These are phyloP conservation scores for Boletus pseudo-olivaceus DNA, from an alignment of 768 basidiomycete species.

Conservation along the genomic window DNA sequence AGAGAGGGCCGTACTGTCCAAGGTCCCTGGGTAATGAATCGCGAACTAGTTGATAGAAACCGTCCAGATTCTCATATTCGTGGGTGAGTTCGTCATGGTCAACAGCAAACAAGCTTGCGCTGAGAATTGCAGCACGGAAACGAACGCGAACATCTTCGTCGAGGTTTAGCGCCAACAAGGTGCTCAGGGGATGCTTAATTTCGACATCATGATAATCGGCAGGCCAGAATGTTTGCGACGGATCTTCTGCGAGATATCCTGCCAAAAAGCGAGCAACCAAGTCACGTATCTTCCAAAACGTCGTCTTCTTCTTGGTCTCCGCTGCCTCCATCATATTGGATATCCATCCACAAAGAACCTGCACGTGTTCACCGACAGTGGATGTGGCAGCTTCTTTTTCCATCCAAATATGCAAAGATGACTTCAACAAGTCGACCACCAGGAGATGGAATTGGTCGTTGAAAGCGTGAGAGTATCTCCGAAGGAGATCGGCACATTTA, in stretches of 20 bases:
- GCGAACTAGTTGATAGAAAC: conserved; percentile 47
- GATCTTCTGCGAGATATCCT: conserved; percentile 58
- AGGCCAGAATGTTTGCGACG: conserved; percentile 48
- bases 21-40: conserved; percentile 42
- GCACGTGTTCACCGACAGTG: conserved; percentile 44
- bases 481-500: conserved; percentile 50
- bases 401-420: conserved; percentile 62
- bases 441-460: conserved; percentile 53
- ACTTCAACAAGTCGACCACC: conserved; percentile 58
- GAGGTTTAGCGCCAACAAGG: conserved; percentile 51
- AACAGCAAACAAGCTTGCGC: conserved; percentile 53
- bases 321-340: conserved; percentile 39
- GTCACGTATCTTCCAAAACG: conserved; percentile 69
- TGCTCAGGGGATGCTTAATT: conserved; percentile 37
- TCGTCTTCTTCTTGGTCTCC: conserved; percentile 36
- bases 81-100: conserved; percentile 30
- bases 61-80: conserved; percentile 22
- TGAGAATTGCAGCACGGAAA: conserved; percentile 65
- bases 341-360: conserved; percentile 54
- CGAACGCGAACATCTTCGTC: conserved; percentile 85
- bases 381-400: conserved; percentile 25
- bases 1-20: conserved; percentile 41
- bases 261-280: conserved; percentile 62
- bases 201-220: conserved; percentile 24
- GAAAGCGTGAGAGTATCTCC: conserved; percentile 50